A percentile compares a stretch with the other conserved stretches of the same genome.
Evolutionary conservation across 495 filamentous ascomycete species (phyloP).

Genomic region (Hyaloscypha hepaticicola): DNA sequence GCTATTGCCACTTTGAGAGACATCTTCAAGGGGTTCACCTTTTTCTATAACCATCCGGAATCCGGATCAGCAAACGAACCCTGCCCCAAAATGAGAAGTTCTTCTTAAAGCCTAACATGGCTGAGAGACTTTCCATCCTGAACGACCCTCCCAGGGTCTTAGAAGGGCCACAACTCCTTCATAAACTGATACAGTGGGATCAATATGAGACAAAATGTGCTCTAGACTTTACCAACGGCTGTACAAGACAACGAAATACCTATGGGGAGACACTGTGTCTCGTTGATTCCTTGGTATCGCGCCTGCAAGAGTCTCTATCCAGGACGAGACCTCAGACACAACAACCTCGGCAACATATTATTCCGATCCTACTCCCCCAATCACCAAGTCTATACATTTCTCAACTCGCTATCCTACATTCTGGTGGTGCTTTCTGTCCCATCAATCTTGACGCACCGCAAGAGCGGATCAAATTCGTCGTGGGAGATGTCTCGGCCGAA

Average conservation of each 20-base stretch:
- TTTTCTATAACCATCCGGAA: too few species aligned
- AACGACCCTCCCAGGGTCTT: slow-evolving; percentile 56
- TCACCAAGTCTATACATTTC: slow-evolving; percentile 68
- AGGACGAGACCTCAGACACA: slow-evolving; percentile 3
- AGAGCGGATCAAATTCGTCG: slow-evolving; percentile 72
- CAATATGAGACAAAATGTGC: slow-evolving; percentile 20
- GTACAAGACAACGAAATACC: slow-evolving; percentile 16
- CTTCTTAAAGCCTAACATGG: slow-evolving; percentile 22
- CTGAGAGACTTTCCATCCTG: slow-evolving; percentile 47
- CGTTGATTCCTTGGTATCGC: slow-evolving; percentile 12
- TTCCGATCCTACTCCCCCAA: slow-evolving; percentile 73
- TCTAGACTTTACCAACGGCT: slow-evolving; percentile 25
- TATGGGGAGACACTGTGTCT: slow-evolving; percentile 25
- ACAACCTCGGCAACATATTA: slow-evolving; percentile 41
- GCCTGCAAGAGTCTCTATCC: slow-evolving; percentile 13
- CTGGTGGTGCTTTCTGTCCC: slow-evolving; percentile 78
- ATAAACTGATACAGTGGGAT: slow-evolving; percentile 53
- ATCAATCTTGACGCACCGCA: slow-evolving; percentile 67
- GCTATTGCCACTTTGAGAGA: not conserved
- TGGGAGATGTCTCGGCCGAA: slow-evolving; percentile 61
- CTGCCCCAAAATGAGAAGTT: not conserved
- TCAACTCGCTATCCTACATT: slow-evolving; percentile 69
- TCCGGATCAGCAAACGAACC: not conserved
- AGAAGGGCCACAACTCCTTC: slow-evolving; percentile 61
- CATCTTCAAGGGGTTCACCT: not conserved